Evolutionary conservation across 257 asterid species (phyloP), one percentile per base, ranked within the genome.

Genomic region (Knoxia roxburghii): DNA sequence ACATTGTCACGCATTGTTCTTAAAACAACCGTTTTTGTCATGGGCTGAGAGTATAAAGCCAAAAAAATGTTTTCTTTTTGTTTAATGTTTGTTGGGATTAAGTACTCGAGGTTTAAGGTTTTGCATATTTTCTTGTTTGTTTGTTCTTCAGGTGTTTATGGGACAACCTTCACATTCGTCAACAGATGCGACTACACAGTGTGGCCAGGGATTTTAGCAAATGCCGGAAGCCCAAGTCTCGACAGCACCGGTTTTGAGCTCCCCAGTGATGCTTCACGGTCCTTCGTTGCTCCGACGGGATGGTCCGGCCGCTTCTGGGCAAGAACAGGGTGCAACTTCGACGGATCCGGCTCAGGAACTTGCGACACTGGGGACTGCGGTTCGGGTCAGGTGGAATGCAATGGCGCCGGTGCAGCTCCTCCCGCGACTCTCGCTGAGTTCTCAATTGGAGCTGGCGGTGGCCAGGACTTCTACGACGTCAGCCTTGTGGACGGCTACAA

Each of bases 271-370:
- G 73, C 90, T 46, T 68, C 96, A 61, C 91, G 93, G 11, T 29
- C 85, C 20, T 80, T 92, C 84, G 26, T 63, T 5, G 95, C 96
- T 29, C 97, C 98, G 4, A 75, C 95, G 45, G 98, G 95, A 37
- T 91, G 98, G 98, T 89, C 96, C 59, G 98, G 98, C 51, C 85
- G 98, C 11, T 89, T 91, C 75, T 91, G 98, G 98, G 98, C 75
- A 2, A 82, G 98, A 63, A 91, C 98, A 3, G 90, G 87, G 0
- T 91, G 98, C 75, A 41, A 79, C 17, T 91, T 91, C 74, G 82
- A 87, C 53, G 82, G 35, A 40, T 81, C 96, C 39, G 90, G 77
- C 18, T 9, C 86, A 1, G 94, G 89, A 2, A 71, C 87, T 1
- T 91, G 96, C 53, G 67, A 63, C 43, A 92, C 98, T 0, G 98